These are phyloP conservation scores for Candida oleophila DNA, from an alignment of 805 yeast species.

Conservation along the genomic window DNA sequence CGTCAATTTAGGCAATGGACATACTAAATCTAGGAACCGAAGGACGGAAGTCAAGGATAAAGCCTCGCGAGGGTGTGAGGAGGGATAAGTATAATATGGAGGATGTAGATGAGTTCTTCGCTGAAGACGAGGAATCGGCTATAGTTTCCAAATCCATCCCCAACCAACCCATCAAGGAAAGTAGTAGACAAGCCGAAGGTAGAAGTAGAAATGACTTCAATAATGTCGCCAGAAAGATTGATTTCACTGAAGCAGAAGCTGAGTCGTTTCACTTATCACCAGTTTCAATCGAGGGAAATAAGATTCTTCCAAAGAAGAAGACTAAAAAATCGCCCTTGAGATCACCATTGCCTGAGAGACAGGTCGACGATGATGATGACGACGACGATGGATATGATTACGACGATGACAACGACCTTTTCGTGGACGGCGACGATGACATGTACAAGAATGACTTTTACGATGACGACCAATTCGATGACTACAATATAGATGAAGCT, in stretches of 20 bases:
- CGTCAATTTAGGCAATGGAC: slow-evolving; percentile 29
- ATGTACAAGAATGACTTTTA: slow-evolving; percentile 7
- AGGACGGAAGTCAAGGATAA: slow-evolving; percentile 67
- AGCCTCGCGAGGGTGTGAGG: slow-evolving; percentile 44
- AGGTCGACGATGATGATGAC: slow-evolving; percentile 7
- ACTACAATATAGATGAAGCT: slow-evolving; percentile 4
- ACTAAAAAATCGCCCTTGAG: slow-evolving; percentile 29
- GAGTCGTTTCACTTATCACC: slow-evolving; percentile 31
- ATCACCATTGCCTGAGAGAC: slow-evolving; percentile 27
- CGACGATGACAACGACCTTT: slow-evolving; percentile 23
- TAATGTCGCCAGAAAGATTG: slow-evolving; percentile 32
- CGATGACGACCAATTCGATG: slow-evolving; percentile 5
- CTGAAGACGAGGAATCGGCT: slow-evolving; percentile 41
- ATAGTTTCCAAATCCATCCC: slow-evolving; percentile 1
- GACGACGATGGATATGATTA: slow-evolving; percentile 12
- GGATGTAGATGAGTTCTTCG: slow-evolving; percentile 66
- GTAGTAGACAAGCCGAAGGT: background rate
- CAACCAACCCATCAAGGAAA: background rate
- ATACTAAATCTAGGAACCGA: slow-evolving; percentile 50
- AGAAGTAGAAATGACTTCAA: slow-evolving; percentile 11
- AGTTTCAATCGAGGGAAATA: slow-evolving; percentile 18
- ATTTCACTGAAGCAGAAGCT: slow-evolving; percentile 35
- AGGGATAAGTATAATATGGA: slow-evolving; percentile 66
- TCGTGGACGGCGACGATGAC: slow-evolving; percentile 6
- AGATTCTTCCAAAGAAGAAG: slow-evolving; percentile 14